A percentile compares a stretch with the other conserved stretches of the same genome.
Conservation (phyloP, 805 yeast species). For the Wickerhamiella sergipiensis region DNA sequence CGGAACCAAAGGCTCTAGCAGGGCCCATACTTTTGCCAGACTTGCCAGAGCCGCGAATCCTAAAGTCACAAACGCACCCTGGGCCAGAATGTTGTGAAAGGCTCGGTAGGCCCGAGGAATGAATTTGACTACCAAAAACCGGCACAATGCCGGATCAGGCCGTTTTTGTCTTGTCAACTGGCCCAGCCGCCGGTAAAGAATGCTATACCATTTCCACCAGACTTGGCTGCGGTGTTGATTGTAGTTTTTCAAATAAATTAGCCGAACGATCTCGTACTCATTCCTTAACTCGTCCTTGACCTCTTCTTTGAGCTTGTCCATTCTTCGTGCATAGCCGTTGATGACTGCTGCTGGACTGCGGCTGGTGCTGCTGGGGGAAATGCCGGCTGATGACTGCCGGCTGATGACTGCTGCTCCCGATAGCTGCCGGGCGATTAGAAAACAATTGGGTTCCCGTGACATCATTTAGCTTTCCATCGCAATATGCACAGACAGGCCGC, state of each 20-base stretch:
- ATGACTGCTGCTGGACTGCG: too few species aligned
- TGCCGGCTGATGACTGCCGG: neutral
- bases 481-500: too few species aligned
- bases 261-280: conserved; percentile 48
- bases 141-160: conserved; percentile 8
- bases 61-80: conserved; percentile 63
- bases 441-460: too few species aligned
- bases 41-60: conserved; percentile 58
- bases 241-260: conserved; percentile 54
- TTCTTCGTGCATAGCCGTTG: neutral
- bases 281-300: conserved; percentile 18
- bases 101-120: conserved; percentile 40
- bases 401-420: too few species aligned
- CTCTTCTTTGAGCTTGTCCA: too few species aligned
- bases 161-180: conserved; percentile 11
- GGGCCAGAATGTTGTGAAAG: conserved; percentile 52
- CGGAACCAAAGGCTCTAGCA: conserved; percentile 9
- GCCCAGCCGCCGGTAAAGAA: conserved; percentile 38
- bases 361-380: too few species aligned
- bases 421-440: too few species aligned
- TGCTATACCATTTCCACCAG: conserved; percentile 68
- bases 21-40: conserved; percentile 32
- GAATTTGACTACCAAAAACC: conserved; percentile 26
- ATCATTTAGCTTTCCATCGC: too few species aligned
- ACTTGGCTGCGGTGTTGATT: conserved; percentile 60